These are phyloP conservation scores for Capsicum pubescens DNA, from an alignment of 257 asterid genomes.

Conservation along the genomic window DNA sequence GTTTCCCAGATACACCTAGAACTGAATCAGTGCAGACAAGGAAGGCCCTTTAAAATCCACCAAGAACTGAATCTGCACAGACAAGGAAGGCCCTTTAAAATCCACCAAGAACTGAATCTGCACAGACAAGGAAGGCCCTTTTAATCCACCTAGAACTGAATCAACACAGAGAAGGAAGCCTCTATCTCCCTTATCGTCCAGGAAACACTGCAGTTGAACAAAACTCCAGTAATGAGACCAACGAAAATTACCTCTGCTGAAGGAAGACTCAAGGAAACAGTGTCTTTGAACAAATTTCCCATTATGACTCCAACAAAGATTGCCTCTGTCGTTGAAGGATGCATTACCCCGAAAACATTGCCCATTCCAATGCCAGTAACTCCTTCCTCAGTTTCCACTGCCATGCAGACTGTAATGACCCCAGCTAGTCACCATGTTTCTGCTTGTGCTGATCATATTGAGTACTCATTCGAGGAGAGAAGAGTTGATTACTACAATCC, in stretches of 20 bases:
- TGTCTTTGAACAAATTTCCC: slow-evolving; percentile 28
- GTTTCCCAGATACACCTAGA: background rate
- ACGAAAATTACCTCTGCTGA: slow-evolving; percentile 29
- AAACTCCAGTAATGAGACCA: slow-evolving; percentile 41
- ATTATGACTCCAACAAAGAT: slow-evolving; percentile 40
- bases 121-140: slow-evolving; percentile 37
- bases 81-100: slow-evolving; percentile 52
- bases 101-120: slow-evolving; percentile 33
- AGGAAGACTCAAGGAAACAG: slow-evolving; percentile 36
- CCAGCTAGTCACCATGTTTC: slow-evolving; percentile 37
- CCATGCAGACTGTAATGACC: slow-evolving; percentile 49
- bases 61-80: slow-evolving; percentile 32
- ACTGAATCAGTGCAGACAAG: slow-evolving; percentile 39
- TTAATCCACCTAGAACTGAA: slow-evolving; percentile 35
- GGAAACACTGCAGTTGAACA: slow-evolving; percentile 32
- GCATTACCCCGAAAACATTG: slow-evolving; percentile 44
- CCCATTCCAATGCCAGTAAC: slow-evolving; percentile 43
- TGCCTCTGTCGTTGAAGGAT: slow-evolving; percentile 29
- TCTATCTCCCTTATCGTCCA: slow-evolving; percentile 65
- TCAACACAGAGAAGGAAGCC: slow-evolving; percentile 36
- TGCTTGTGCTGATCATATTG: slow-evolving; percentile 29
- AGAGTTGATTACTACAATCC: slow-evolving; percentile 62
- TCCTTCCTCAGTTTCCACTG: slow-evolving; percentile 42
- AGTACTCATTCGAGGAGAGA: slow-evolving; percentile 73
- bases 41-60: slow-evolving; percentile 53